Base-by-base conservation (phyloP, 768 basidiomycete species). In the Leucosporidium yakuticum region DNA sequence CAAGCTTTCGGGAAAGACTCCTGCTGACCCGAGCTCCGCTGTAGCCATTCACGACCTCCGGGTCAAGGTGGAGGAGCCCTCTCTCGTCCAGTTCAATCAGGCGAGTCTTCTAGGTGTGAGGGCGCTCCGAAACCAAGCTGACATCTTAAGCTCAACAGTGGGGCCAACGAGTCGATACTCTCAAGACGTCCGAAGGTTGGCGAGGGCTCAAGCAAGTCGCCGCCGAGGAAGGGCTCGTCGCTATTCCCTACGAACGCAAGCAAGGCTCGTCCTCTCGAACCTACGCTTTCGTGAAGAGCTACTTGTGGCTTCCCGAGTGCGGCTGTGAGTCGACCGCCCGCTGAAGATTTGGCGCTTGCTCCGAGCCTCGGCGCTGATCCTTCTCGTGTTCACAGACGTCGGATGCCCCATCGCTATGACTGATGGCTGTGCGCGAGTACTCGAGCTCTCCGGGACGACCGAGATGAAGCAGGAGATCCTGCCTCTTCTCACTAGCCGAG, bases 391-490 rank as follows among this genome's bases (percentile, higher is more conserved):
- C 36, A 9, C 39, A 64, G 62, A 64, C 85, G 81, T 87, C 14
- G 84, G 86, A 66, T 90, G 88, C 65, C 89, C 89, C 1, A 77
- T 88, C 65, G 85, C 85, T 48, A 90, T 91, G 89, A 87, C 88
- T 0, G 89, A 91, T 76, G 89, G 89, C 0, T 57, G 83, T 48
- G 88, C 89, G 12, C 80, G 88, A 81, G 87, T 88, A 0, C 80
- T 90, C 27, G 88, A 90, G 74, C 79, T 89, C 21, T 68, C 82
- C 48, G 88, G 88, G 4, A 85, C 85, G 0, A 76, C 79, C 0
- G 82, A 81, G 49, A 84, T 87, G 83, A 87, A 85, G 77, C 75
- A 79, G n/a, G 80, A 84, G 25, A 74, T 89, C 1, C 74, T 85
- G 4, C 81, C 87, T 32, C 82, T 84, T 23, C 81, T 90, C 25